Base-by-base conservation (phyloP, 2,329 filamentous ascomycete genomes). In the Acrodontium crateriforme region DNA sequence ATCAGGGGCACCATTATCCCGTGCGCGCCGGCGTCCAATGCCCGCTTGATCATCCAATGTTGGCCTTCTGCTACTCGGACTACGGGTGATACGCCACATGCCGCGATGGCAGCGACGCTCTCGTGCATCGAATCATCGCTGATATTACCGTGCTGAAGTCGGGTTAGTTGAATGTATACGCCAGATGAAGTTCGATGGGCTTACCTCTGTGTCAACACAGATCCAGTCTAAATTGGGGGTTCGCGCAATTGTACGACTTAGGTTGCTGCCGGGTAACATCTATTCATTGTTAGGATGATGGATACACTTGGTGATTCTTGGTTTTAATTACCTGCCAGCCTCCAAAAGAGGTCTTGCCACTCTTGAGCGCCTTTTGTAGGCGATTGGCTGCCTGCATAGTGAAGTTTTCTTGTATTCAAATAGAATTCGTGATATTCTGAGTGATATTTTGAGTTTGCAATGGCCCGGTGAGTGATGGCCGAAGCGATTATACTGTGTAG, bases 41-140 rank as follows among this genome's bases (percentile, higher is more conserved):
- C 69, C 27, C 69, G 55, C 45, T 74, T 73, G 32, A 73, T 66
- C 67, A 71, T 70, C 68, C 67, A 72, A 25, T 62, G 57, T 50
- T 73, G 66, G 31, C 69, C 69, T 15, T 65, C 65, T 9, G 65
- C 58, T 22, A 73, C 63, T 7, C 42, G 50, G 18, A 62, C 56
- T 11, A 60, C 37, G 6, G 58, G 58, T 15, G 49, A 54, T 18
- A 59, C 54, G 9, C 54, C 54, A 28, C 53, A 54, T 11, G 50
- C 49, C 17, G 56, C 56, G 25, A 60, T 58, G n/a, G 58, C 56
- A 10, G 59, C 62, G 11, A 69, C 63, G 27, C 62, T 60, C 45
- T 69, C 64, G 38, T 68, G 66, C 66, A 71, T 71, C 35, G 59
- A 53, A 25, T 51, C 54, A 38, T 66, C 62, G 55, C 30, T 62